Conservation (phyloP, 2,329 filamentous ascomycete species). For the Diplodia scrobiculata region DNA sequence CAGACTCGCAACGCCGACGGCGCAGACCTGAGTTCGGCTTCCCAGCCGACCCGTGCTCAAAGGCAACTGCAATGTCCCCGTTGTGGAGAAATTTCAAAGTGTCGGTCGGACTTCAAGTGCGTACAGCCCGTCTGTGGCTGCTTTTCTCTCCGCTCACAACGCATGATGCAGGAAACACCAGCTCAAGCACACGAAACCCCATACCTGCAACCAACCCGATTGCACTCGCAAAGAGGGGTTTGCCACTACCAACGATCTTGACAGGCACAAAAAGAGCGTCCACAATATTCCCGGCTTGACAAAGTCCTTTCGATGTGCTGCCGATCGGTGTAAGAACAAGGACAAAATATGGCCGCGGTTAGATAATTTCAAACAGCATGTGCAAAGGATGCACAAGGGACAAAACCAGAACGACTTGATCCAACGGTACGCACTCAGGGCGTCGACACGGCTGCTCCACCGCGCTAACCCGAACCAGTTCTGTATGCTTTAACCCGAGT, state of each 20-base stretch:
- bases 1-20: constrained; percentile 1
- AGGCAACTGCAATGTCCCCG: constrained; percentile 30
- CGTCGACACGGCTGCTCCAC: background rate
- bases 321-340: constrained; percentile 59
- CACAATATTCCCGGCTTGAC: constrained; percentile 57
- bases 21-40: background rate
- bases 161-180: constrained; percentile 66
- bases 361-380: constrained; percentile 85
- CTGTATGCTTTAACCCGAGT: constrained; percentile 28
- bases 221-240: constrained; percentile 70
- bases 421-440: constrained; percentile 45
- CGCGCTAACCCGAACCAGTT: constrained; percentile 33
- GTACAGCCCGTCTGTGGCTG: constrained; percentile 30
- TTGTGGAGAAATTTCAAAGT: constrained; percentile 39
- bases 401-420: constrained; percentile 52
- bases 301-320: constrained; percentile 62
- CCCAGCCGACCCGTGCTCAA: background rate
- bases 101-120: constrained; percentile 44
- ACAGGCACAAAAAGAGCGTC: constrained; percentile 74
- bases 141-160: background rate
- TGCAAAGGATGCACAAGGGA: constrained; percentile 66
- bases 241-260: constrained; percentile 76
- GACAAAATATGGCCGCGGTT: constrained; percentile 75
- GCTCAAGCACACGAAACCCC: constrained; percentile 68
- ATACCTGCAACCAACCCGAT: constrained; percentile 59